These are phyloP conservation scores for Candida piceae DNA, from an alignment of 805 yeast genomes.

Conservation along the genomic window DNA sequence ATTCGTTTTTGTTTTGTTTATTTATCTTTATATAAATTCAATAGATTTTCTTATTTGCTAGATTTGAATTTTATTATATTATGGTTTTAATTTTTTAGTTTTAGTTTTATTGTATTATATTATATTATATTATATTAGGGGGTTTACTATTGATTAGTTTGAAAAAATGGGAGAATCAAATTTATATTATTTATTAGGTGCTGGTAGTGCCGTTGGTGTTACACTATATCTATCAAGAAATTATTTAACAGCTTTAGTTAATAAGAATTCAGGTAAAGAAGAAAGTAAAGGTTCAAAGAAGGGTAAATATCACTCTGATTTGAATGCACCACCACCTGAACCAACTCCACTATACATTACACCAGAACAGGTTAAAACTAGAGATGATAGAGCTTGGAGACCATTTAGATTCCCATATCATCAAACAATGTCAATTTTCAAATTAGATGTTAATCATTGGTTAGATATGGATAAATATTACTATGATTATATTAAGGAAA, in stretches of 20 bases:
- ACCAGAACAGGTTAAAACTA: constrained; percentile 58
- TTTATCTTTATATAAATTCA: too few species aligned
- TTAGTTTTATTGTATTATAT: too few species aligned
- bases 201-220: constrained; percentile 22
- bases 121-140: too few species aligned
- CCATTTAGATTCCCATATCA: constrained; percentile 79
- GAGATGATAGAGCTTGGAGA: constrained; percentile 77
- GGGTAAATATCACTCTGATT: constrained; percentile 19
- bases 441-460: constrained; percentile 72
- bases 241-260: constrained; percentile 7
- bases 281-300: constrained; percentile 5
- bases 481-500: constrained; percentile 60
- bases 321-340: constrained; percentile 32
- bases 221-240: constrained; percentile 14
- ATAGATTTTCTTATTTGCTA: neutral
- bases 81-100: neutral
- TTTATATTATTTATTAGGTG: constrained; percentile 16
- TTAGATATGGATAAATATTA: constrained; percentile 75
- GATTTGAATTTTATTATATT: neutral
- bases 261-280: constrained; percentile 2
- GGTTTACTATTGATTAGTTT: too few species aligned
- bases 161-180: constrained; percentile 12
- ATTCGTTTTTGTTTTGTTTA: too few species aligned
- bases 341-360: constrained; percentile 60
- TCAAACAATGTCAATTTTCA: constrained; percentile 72